Percentiles rank a stretch among this genome's conserved stretches.
These are phyloP conservation scores for Candida ipomoeae DNA, from an alignment of 805 yeast genomes.

Conservation along the genomic window DNA sequence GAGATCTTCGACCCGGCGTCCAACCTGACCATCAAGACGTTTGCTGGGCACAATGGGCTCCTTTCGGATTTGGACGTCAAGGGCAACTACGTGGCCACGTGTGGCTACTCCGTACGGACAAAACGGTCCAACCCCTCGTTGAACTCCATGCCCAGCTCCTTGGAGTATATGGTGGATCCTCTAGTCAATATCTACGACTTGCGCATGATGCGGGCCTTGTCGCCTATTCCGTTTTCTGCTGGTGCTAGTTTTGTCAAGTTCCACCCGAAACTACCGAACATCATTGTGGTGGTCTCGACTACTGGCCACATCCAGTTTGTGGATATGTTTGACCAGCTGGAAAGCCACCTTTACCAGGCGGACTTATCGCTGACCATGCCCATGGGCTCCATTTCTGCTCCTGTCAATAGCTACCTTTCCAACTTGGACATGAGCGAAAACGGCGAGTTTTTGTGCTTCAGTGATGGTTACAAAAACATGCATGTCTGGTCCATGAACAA, in stretches of 20 bases:
- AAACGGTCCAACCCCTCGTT: constrained; percentile 35
- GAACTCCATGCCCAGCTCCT: constrained; percentile 6
- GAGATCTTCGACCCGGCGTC: constrained; percentile 61
- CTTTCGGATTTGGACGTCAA: constrained; percentile 61
- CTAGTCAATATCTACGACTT: constrained; percentile 79
- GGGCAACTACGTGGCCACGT: constrained; percentile 67
- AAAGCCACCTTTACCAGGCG: constrained; percentile 61
- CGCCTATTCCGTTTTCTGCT: constrained; percentile 84
- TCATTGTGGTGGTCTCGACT: constrained; percentile 67
- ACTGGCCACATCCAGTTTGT: constrained; percentile 82
- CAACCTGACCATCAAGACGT: constrained; percentile 45
- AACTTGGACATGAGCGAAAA: constrained; percentile 55
- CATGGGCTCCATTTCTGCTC: constrained; percentile 6
- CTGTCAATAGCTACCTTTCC: constrained; percentile 30
- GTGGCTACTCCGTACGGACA: constrained; percentile 71
- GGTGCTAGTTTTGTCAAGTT: constrained; percentile 83
- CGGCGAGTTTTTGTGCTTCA: constrained; percentile 74
- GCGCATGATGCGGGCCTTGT: constrained; percentile 60
- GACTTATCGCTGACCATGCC: constrained; percentile 33
- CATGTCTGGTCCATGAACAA: constrained; percentile 62
- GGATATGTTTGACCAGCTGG: constrained; percentile 77
- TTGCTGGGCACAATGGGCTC: constrained; percentile 57
- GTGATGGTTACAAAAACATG: constrained; percentile 58
- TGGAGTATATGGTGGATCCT: constrained; percentile 55
- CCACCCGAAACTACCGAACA: constrained; percentile 83